Evolutionary conservation across 2,329 filamentous ascomycete species (phyloP), one percentile per base, ranked within the genome.

Genomic region (Epichloe bromicola): DNA sequence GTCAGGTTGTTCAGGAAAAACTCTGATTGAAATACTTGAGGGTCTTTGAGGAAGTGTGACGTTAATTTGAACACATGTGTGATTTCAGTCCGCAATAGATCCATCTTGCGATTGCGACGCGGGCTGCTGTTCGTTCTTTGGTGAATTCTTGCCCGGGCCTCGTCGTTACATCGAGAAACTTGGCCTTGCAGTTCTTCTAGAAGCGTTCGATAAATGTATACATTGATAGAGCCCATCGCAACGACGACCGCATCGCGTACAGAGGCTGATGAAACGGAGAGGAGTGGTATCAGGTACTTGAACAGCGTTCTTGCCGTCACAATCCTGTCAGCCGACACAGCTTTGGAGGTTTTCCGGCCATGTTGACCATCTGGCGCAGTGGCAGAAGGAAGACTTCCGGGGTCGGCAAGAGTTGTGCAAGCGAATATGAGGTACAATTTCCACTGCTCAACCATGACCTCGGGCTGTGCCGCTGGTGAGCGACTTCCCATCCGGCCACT

Each of bases 391-490:
- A 75, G 74, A 51, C 74, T 80, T 10, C 88, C 88, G 10, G 88
- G 79, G 57, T 93, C 93, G 38, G 87, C 90, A 51, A 98, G 74
- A 0, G 93, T 97, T 10, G 91, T 95, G 67, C 94, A 98, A 10
- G 91, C 93, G 70, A 98, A 96, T 51, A 96, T 90, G 26, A 98
- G 75, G 65, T 97, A 97, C 2, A 97, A 73, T 67, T 96, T 97
- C 91, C 91, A 98, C 64, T 98, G 93, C 66, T 97, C 94, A 53
- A 98, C 82, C 52, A 96, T 75, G 20, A 95, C 82, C 59, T 95
- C 89, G 0, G 90, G 86, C 17, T 89, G 85, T 1, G 85, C 83
- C 3, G 81, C 84, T 53, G 78, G 82, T 53, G 76, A 78, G 62
- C 80, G 74, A 57, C 66, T 69, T 1, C 70, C 66, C 20, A 71